Conservation (phyloP, 805 yeast species). For the Metschnikowia bowlesiae region DNA sequence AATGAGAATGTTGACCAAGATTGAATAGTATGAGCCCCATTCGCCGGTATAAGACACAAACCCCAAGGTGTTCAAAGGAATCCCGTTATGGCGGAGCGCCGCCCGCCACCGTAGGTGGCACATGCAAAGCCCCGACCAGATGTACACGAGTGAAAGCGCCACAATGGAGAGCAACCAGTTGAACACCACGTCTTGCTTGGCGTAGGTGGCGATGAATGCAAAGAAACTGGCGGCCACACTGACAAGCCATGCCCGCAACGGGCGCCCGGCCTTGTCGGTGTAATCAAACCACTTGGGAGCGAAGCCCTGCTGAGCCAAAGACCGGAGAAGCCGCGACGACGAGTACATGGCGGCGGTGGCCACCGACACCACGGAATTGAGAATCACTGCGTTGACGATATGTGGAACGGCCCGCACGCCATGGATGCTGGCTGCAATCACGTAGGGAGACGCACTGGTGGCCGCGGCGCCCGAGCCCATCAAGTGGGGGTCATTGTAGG, state of each 20-base stretch:
- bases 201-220: conserved; percentile 26
- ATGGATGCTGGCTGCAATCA: conserved; percentile 26
- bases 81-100: conserved; percentile 19
- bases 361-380: conserved; percentile 29
- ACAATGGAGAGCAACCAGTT: conserved; percentile 27
- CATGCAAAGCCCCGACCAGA: conserved; percentile 23
- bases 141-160: conserved; percentile 23
- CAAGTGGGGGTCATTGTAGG: conserved; percentile 27
- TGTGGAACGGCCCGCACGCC: conserved; percentile 28
- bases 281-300: conserved; percentile 29
- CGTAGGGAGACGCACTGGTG: conserved; percentile 27
- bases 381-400: conserved; percentile 30
- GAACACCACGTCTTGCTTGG: conserved; percentile 29
- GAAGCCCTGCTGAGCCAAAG: conserved; percentile 25
- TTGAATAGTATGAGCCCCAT: conserved; percentile 35
- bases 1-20: conserved; percentile 28
- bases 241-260: conserved; percentile 23
- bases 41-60: conserved; percentile 37
- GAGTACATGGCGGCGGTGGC: conserved; percentile 31
- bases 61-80: conserved; percentile 20
- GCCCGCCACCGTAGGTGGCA: conserved; percentile 29
- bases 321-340: conserved; percentile 21
- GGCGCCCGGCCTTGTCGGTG: conserved; percentile 25
- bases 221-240: conserved; percentile 19
- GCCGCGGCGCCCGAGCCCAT: conserved; percentile 32